Evolutionary conservation across 768 basidiomycete genomes (phyloP).

Genomic region (Tephrocybe sp.): DNA sequence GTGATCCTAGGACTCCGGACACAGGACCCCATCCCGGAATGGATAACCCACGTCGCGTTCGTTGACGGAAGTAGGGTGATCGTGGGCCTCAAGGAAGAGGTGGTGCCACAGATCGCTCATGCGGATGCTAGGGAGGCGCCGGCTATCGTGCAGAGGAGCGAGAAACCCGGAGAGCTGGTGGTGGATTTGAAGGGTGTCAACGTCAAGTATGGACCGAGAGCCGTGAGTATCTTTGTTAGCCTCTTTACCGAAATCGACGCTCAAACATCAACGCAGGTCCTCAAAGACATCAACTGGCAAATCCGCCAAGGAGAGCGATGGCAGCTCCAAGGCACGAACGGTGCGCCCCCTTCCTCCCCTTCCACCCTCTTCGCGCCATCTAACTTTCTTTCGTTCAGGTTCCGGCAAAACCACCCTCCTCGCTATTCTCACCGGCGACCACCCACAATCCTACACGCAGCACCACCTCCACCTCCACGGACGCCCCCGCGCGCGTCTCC

Average conservation of each 20-base stretch:
- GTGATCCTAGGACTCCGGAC: slow-evolving; percentile 48
- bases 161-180: slow-evolving; percentile 33
- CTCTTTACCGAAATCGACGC: background rate
- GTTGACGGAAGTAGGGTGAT: slow-evolving; percentile 48
- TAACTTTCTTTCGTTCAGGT: slow-evolving; percentile 42
- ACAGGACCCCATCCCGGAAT: slow-evolving; percentile 73
- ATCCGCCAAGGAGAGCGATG: slow-evolving; percentile 82
- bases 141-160: too few relatives aligned
- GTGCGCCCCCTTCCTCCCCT: slow-evolving; percentile 32
- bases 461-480: slow-evolving; percentile 38
- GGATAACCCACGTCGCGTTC: slow-evolving; percentile 67
- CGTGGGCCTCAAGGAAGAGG: slow-evolving; percentile 49
- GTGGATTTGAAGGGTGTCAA: slow-evolving; percentile 66
- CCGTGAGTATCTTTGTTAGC: slow-evolving; percentile 35
- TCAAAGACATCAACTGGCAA: slow-evolving; percentile 79
- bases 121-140: background rate
- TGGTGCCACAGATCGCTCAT: slow-evolving; percentile 25
- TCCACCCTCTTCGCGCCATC: background rate
- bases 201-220: slow-evolving; percentile 68
- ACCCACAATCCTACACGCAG: slow-evolving; percentile 92
- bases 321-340: slow-evolving; percentile 90
- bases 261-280: slow-evolving; percentile 46
- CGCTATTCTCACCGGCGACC: slow-evolving; percentile 88
- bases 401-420: slow-evolving; percentile 95
- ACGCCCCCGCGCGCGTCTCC: slow-evolving; percentile 57